These are phyloP conservation scores for Colletotrichum acutatum DNA, from an alignment of 2,329 filamentous ascomycete species.

Conservation along the genomic window DNA sequence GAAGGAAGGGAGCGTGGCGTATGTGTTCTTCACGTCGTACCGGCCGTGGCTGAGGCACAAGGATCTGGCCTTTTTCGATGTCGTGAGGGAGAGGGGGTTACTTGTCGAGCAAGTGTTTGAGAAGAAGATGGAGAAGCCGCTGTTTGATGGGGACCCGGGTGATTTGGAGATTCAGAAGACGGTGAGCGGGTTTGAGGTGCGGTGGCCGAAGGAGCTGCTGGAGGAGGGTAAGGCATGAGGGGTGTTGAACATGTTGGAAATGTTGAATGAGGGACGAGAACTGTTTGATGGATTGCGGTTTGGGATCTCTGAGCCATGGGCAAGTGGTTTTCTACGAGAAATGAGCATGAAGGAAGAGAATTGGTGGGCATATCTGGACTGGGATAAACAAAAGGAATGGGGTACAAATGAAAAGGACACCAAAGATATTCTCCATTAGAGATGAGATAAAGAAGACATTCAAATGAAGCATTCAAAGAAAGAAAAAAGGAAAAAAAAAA, in stretches of 20 bases:
- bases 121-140: slow-evolving; percentile 82
- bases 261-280: not conserved
- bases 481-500: too few relatives aligned
- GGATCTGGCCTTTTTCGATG: slow-evolving; percentile 87
- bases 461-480: not conserved
- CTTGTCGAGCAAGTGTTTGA: slow-evolving; percentile 83
- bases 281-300: not conserved
- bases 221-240: slow-evolving; percentile 30
- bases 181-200: slow-evolving; percentile 81
- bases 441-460: not conserved
- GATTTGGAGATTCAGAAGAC: slow-evolving; percentile 85
- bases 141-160: slow-evolving; percentile 91
- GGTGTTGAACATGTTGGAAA: not conserved
- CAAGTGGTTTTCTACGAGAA: not conserved
- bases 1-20: slow-evolving; percentile 67
- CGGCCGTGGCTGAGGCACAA: slow-evolving; percentile 88
- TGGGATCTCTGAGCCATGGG: not conserved
- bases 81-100: slow-evolving; percentile 77
- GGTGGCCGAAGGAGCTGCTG: slow-evolving; percentile 65
- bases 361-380: not conserved
- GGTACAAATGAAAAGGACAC: not conserved
- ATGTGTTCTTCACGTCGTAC: slow-evolving; percentile 96
- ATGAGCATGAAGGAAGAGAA: not conserved
- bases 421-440: not conserved
- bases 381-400: not conserved